phyloP scores from a whole-genome alignment of 495 filamentous ascomycete genomes.

The Neurospora sp. region DNA sequence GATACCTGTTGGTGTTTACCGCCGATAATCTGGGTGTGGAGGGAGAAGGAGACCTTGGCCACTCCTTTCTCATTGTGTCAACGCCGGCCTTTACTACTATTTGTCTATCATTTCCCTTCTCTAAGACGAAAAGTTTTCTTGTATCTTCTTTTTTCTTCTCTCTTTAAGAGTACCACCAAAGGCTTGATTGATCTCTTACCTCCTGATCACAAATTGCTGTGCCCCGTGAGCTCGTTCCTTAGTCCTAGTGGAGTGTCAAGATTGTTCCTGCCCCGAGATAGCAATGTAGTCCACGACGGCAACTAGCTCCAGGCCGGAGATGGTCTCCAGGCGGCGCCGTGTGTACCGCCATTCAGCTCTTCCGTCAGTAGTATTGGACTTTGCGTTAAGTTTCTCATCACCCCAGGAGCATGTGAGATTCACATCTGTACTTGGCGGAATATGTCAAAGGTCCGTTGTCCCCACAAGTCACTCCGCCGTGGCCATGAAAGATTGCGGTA shows the following conservation, averaged over 20 bases:
- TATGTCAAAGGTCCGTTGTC: background rate
- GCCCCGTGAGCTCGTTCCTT: background rate
- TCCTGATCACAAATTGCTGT: background rate
- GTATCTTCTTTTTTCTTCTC: background rate
- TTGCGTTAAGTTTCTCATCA: background rate
- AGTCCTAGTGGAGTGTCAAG: background rate
- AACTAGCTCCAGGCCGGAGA: background rate
- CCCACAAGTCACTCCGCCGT: background rate
- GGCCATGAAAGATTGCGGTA: background rate
- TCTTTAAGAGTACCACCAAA: constrained; percentile 3
- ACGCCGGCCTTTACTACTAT: background rate
- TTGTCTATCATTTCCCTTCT: background rate
- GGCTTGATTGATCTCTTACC: constrained; percentile 12
- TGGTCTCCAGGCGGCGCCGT: background rate
- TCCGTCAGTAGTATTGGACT: background rate
- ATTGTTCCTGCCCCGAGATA: background rate
- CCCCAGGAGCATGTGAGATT: background rate
- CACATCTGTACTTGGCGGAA: background rate
- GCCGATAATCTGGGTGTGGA: background rate
- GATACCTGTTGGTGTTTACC: background rate
- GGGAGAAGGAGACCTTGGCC: background rate
- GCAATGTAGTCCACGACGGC: background rate
- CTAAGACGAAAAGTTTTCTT: background rate
- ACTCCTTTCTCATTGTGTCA: background rate
- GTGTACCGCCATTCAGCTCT: background rate